These are phyloP conservation scores for Globisporangium viniferum DNA, from an alignment of 352 stramenopile genomes.

Conservation along the genomic window DNA sequence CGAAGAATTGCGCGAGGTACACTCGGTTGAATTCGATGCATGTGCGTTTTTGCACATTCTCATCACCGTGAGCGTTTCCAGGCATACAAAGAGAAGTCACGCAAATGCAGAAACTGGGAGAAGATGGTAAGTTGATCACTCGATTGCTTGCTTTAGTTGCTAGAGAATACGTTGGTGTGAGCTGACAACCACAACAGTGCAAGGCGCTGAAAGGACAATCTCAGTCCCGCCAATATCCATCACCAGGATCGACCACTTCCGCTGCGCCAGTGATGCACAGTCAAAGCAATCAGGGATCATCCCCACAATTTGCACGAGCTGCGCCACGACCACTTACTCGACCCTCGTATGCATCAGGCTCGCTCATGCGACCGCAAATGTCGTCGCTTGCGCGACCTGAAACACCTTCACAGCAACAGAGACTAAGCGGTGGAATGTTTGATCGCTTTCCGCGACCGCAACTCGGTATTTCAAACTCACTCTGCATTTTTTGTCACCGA, in stretches of 20 bases:
- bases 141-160: neutral
- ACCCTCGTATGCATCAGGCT: slow-evolving; percentile 19
- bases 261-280: slow-evolving; percentile 24
- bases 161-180: neutral
- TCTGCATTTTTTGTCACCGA: neutral
- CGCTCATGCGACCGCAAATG: slow-evolving; percentile 24
- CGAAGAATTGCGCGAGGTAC: slow-evolving; percentile 74
- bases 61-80: slow-evolving; percentile 13
- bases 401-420: slow-evolving; percentile 39
- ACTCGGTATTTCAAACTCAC: slow-evolving; percentile 26
- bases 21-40: neutral
- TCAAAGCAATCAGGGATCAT: slow-evolving; percentile 33
- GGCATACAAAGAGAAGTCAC: slow-evolving; percentile 86
- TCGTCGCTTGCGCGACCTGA: slow-evolving; percentile 28
- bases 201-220: slow-evolving; percentile 64
- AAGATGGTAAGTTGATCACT: slow-evolving; percentile 60
- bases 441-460: slow-evolving; percentile 66
- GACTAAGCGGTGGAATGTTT: slow-evolving; percentile 52
- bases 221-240: slow-evolving; percentile 50
- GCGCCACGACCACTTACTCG: slow-evolving; percentile 36
- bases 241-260: slow-evolving; percentile 51
- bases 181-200: slow-evolving; percentile 34
- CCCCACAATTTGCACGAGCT: slow-evolving; percentile 45
- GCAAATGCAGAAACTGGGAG: slow-evolving; percentile 86
- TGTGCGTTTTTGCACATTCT: neutral